Evolutionary conservation across 2,329 filamentous ascomycete species (phyloP), one percentile per base, ranked within the genome.

Genomic region (Thermothelomyces thermophilus): DNA sequence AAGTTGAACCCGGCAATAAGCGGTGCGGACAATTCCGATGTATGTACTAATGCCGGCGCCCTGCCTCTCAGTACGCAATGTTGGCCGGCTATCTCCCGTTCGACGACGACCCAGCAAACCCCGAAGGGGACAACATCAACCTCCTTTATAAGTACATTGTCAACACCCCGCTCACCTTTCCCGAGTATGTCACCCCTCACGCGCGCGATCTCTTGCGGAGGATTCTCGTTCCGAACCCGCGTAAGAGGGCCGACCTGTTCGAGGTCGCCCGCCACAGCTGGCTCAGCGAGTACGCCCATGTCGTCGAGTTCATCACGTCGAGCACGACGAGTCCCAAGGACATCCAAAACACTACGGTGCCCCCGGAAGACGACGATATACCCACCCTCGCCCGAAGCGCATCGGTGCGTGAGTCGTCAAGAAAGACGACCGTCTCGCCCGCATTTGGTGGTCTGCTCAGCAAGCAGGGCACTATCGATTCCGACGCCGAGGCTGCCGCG

Each of bases 131-230:
- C 68, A 98, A 98, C 66, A 98, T 98, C 73, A 98, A 98, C 66
- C 78, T 98, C 10, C 76, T 98, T 24, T 98, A 98, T 78, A 97
- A 97, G 72, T 98, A 98, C 70, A 98, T 98, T 61, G 91, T 96
- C 52, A 94, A 89, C 48, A 98, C 93, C 1, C 90, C 91, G 31
- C 79, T 98, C 36, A 97, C 91, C 3, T 98, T 98, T 67, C 93
- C 93, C 54, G 93, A 98, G 82, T 97, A 97, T 66, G 93, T 98
- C 59, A 95, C 93, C 7, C 93, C 93, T 7, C 93, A 98, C 68
- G 91, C 93, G 19, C 81, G 93, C 62, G 93, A 98, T 68, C 78
- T 98, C 0, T 74, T 98, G 41, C 84, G 93, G 53, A 83, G 93
- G 46, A 98, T 98, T 53, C 77, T 98, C 37, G 93, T 98, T 0